Conservation (phyloP, 768 basidiomycete species). For the Panellus pusillus region DNA sequence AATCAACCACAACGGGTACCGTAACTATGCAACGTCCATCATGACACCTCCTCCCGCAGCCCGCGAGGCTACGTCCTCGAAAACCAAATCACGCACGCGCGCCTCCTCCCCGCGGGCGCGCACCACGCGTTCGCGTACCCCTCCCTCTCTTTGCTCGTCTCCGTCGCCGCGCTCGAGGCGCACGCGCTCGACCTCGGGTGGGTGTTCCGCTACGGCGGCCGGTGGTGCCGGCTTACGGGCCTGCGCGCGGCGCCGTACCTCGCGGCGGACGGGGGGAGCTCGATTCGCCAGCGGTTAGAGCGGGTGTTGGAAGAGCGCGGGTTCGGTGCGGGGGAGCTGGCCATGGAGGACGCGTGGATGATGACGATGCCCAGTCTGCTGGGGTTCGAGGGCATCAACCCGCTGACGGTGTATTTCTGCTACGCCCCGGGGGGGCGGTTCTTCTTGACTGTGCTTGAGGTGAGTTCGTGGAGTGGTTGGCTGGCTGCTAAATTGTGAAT, state of each 20-base stretch:
- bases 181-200: conserved; percentile 46
- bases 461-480: conserved; percentile 30
- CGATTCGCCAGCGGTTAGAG: conserved; percentile 44
- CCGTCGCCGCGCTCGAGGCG: too few species aligned
- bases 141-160: too few species aligned
- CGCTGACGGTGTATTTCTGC: conserved; percentile 66
- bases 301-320: conserved; percentile 34
- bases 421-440: conserved; percentile 40
- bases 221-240: conserved; percentile 45
- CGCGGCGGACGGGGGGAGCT: conserved; percentile 21
- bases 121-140: too few species aligned
- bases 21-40: too few species aligned
- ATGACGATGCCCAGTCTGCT: conserved; percentile 71
- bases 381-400: conserved; percentile 73
- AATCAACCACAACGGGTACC: too few species aligned
- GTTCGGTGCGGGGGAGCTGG: conserved; percentile 31
- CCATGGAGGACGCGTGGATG: conserved; percentile 70
- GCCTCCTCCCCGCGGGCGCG: too few species aligned
- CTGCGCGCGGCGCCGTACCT: conserved; percentile 49
- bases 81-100: too few species aligned
- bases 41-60: too few species aligned
- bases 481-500: neutral
- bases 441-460: conserved; percentile 57
- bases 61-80: too few species aligned
- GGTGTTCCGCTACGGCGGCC: conserved; percentile 56